Base-by-base conservation (phyloP, 352 stramenopile genomes). In the Globisporangium canariense region DNA sequence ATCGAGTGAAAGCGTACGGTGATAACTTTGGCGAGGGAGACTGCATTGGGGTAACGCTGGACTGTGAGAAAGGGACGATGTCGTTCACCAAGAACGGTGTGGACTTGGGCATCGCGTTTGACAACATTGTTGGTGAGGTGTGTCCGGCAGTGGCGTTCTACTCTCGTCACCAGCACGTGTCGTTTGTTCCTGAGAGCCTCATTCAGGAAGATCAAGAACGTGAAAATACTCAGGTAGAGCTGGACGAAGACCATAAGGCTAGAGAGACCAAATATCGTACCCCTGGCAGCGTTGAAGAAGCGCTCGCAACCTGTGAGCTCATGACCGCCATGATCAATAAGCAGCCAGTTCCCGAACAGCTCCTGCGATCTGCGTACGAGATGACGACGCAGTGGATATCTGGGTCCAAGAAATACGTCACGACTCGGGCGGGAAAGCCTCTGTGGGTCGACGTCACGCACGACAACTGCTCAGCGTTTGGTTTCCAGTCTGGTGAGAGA, bases 101-200 rank as follows among this genome's bases (percentile, higher is more conserved):
- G 0, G 64, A 83, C 4, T 65, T 97, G 0, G 94, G 93, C 0
- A 61, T 97, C 2, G 93, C 92, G 6, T 97, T 98, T 64, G 89
- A 97, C n/a, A 95, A 96, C 58, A 66, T 98, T 22, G 70, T 91
- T 1, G 94, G 93, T 2, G 81, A 94, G 54, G 77, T 98, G 5
- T 98, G 83, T 57, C 94, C 94, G 0, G 94, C 94, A 2, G 81
- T 98, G 2, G 86, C 94, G 0, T 97, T 98, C 47, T 98, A 98
- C 70, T 98, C 94, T 25, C 76, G 88, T 3, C 78, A 94, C 30
- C 90, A 97, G 67, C 84, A 89, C 41, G 78, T 97, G 0, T 84
- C 74, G 0, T 71, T 97, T 25, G 58, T 78, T 3, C 61, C 64
- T 20, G 69, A 68, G 18, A 79, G 64, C 53, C 28, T 66, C 28